Evolutionary conservation across 192 early-diverging fungal species (phyloP).

Genomic region (Podila minutissima): DNA sequence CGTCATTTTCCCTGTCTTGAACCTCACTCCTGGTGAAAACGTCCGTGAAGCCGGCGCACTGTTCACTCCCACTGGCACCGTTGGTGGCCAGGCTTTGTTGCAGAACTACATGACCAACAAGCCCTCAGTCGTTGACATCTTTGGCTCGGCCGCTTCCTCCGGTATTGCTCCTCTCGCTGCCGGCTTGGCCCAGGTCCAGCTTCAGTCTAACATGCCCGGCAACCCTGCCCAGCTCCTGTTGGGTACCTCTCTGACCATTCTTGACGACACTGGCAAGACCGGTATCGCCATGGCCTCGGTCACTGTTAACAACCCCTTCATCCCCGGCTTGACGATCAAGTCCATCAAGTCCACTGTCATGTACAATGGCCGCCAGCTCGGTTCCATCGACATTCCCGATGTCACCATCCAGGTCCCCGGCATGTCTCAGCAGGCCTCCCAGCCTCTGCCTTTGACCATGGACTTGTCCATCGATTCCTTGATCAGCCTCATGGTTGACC

Average conservation of each 20-base stretch:
- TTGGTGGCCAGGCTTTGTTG: constrained; percentile 58
- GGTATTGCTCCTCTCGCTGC: constrained; percentile 55
- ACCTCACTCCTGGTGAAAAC: constrained; percentile 57
- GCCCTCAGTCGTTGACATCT: constrained; percentile 50
- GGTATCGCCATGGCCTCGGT: constrained; percentile 58
- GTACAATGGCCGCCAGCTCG: constrained; percentile 54
- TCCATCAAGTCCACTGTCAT: constrained; percentile 57
- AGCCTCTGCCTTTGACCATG: constrained; percentile 54
- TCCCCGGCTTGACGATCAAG: constrained; percentile 56
- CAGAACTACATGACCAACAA: constrained; percentile 60
- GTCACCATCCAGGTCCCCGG: constrained; percentile 55
- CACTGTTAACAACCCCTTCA: constrained; percentile 65
- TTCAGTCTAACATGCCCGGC: constrained; percentile 60
- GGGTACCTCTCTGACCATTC: constrained; percentile 52
- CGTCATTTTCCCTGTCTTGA: constrained; percentile 54
- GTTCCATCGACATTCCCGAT: constrained; percentile 58
- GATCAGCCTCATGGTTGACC: constrained; percentile 56
- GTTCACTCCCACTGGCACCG: constrained; percentile 57
- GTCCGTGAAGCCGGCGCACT: constrained; percentile 51
- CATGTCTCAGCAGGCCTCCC: constrained; percentile 41
- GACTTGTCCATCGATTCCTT: constrained; percentile 60
- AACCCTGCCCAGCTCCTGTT: constrained; percentile 55
- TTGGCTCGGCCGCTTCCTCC: constrained; percentile 57
- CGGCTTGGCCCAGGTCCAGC: constrained; percentile 53
- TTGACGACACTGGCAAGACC: constrained; percentile 51